phyloP scores from a whole-genome alignment of 164 flowering plant species.

The Aristolochia californica region DNA sequence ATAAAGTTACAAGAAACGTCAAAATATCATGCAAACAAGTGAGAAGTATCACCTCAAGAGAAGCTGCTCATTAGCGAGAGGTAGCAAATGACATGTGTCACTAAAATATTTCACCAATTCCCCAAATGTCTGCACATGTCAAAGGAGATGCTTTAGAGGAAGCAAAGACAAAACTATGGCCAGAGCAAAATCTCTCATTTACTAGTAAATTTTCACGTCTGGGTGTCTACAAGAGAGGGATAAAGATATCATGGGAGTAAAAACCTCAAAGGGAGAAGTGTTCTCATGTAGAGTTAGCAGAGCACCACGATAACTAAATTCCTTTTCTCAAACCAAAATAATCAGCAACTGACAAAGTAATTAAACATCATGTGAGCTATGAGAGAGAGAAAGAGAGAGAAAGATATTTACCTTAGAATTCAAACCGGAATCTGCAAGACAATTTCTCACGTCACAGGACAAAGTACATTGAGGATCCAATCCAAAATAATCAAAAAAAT shows the following conservation, averaged over 20 bases:
- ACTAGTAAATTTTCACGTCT: too few relatives aligned
- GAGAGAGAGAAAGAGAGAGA: not conserved
- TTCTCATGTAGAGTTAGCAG: not conserved
- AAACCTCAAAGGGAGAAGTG: not conserved
- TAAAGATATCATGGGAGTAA: not conserved
- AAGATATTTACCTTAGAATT: conserved; percentile 42
- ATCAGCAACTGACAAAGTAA: not conserved
- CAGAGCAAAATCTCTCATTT: not conserved
- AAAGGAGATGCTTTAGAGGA: not conserved
- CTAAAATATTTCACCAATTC: conserved; percentile 44
- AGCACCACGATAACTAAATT: not conserved
- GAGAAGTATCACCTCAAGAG: conserved; percentile 45
- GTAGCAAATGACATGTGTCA: conserved; percentile 43
- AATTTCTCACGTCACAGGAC: conserved; percentile 45
- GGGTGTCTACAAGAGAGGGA: not conserved
- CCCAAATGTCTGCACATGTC: conserved; percentile 53
- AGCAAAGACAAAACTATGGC: not conserved
- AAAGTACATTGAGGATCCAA: conserved; percentile 42
- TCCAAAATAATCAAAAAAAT: conserved; percentile 48
- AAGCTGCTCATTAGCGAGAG: conserved; percentile 48
- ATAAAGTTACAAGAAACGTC: too few relatives aligned
- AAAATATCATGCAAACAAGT: too few relatives aligned
- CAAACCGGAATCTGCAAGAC: conserved; percentile 34
- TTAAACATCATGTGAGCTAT: not conserved
- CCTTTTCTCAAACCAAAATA: not conserved